These are phyloP conservation scores for Fragaria vesca DNA, from an alignment of 306 rosid species.

Conservation along the genomic window DNA sequence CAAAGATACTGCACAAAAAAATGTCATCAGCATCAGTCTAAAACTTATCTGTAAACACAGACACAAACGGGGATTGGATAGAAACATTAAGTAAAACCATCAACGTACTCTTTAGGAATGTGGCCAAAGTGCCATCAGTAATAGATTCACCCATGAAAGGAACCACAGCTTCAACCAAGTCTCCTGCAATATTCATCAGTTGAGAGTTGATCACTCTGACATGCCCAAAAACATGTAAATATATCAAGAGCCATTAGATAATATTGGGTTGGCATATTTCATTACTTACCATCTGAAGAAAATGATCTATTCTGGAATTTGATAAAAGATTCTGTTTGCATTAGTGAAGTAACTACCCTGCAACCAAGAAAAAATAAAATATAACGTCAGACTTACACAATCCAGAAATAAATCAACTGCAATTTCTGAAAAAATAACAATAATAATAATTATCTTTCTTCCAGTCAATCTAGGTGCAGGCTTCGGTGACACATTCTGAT, in stretches of 20 bases:
- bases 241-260: neutral
- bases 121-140: constrained; percentile 58
- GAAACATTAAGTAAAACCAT: neutral
- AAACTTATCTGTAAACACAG: neutral
- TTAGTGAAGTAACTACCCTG: constrained; percentile 30
- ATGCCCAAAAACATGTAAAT: neutral
- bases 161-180: constrained; percentile 56
- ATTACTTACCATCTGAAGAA: constrained; percentile 52
- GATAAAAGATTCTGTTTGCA: constrained; percentile 26
- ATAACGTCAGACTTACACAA: neutral
- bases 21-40: constrained; percentile 7
- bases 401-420: neutral
- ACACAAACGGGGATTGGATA: neutral
- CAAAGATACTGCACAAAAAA: neutral
- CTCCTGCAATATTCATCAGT: constrained; percentile 36
- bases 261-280: neutral
- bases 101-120: constrained; percentile 53
- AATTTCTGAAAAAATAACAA: neutral
- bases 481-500: neutral
- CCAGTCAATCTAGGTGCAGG: neutral
- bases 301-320: constrained; percentile 32
- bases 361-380: neutral
- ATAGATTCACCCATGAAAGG: constrained; percentile 74
- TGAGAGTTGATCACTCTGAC: neutral
- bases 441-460: neutral